Evolutionary conservation across 805 yeast species (phyloP), one percentile per base, ranked within the genome.

Genomic region (Candida jianshihensis): DNA sequence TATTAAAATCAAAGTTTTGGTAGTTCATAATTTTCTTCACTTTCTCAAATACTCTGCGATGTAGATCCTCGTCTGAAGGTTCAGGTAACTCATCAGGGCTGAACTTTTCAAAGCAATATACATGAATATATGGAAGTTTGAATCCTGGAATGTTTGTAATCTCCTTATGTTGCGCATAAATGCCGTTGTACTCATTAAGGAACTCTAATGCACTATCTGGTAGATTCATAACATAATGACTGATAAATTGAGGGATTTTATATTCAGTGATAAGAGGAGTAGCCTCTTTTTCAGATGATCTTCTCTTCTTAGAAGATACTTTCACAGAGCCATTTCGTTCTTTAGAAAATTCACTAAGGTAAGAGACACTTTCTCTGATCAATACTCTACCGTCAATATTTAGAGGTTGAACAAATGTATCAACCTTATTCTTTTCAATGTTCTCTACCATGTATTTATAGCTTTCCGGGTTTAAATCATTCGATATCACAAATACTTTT

Each of bases 121-220:
- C 88, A 50, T 94, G 89, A 26, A 92, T 71, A 40, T 65, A 62
- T 2, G 97, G 97, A 39, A 86, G 60, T 40, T 66, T 66, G 53
- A 76, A 75, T 8, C 69, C 69, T 3, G 71, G 70, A 10, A 68
- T 44, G 0, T 48, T 32, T 31, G 56, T 60, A 2, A 69, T 56
- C 12, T 67, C 64, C 9, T 62, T 57, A 29, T 54, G 50, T 25
- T 64, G 60, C 1, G 67, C 45, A 56, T 81, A 85, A 20, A 89
- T 64, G 0, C 97, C 96, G 24, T 76, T 66, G 51, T 75, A 90
- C 34, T 81, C 83, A 48, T 80, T 78, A 37, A 88, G 61, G 51
- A 92, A 92, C 15, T 81, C 79, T 17, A 92, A 65, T 0, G 98
- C 97, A 31, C 88, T 73, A 53, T 87, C 98, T 3, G 99, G 99